Base-by-base conservation (phyloP, 768 basidiomycete genomes). In the Macrolepiota fuliginosa region DNA sequence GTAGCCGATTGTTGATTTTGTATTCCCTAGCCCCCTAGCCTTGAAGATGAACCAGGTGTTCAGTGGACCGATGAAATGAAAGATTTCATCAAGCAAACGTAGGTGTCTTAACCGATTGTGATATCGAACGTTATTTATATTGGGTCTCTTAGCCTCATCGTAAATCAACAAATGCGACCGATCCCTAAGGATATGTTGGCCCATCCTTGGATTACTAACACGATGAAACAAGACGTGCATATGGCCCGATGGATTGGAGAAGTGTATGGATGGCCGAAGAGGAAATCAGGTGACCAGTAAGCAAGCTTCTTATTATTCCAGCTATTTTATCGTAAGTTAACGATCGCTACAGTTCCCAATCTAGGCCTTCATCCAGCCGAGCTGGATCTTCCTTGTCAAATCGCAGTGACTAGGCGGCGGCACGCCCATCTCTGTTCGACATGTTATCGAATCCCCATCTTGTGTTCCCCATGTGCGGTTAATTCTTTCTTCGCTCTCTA, bases 241-340 rank as follows among this genome's bases (percentile, higher is more conserved):
- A 96, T 96, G 92, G 89, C 87, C 6, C 86, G 84, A 69, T 96
- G 93, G 93, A 88, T 94, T 61, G 81, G 87, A 64, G 82, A 90
- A 69, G 89, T 94, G 45, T 94, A 91, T 90, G 86, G 83, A 61
- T 93, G 91, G 91, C 80, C 81, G 56, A 81, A 79, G 72, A 71
- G 68, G 62, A 77, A 78, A 72, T 74, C 79, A 64, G 76, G 74
- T 65, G 79, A 83, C 66, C 74, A 76, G 83, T 81, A 64, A 57
- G 76, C 68, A 37, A 7, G 29, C 35, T 25, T n/a, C 40, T 53
- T 54, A 40, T 45, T 50, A 25, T n/a, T 56, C 49, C n/a, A 57
- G 42, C 25, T 45, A 49, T 27, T n/a, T 58, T 15, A 29, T n/a
- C n/a, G n/a, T n/a, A n/a, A 54, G n/a, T 35, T 56, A 13, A 39